Evolutionary conservation across 371 early-diverging fungal species (phyloP), one percentile per base, ranked within the genome.

Genomic region (Mucor mucedo): DNA sequence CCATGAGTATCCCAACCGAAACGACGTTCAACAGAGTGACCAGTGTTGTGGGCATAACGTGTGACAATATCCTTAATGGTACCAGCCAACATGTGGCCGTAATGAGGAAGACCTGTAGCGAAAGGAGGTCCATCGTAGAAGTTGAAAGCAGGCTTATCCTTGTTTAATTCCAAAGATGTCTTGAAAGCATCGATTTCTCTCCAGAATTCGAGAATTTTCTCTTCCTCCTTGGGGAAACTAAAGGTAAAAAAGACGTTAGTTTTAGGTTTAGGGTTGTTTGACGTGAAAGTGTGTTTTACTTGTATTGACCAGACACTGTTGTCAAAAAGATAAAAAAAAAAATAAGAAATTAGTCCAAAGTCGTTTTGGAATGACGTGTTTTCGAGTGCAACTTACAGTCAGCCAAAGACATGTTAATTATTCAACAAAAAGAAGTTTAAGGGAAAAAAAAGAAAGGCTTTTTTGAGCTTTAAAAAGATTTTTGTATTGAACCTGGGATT

Each of bases 1-100:
- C 99, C 99, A 69, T 99, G 99, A 71, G 96, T 96, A 82, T 99
- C 99, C 99, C 99, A 99, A 62, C 99, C 99, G 73, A 99, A 99
- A 60, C 99, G 89, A 69, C 99, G 91, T 79, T 98, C 98, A 35
- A 99, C 99, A 71, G 95, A 87, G 79, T 96, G 97, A 55, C 99
- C 99, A 44, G 98, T 99, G 78, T 91, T 91, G 72, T 94, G 91
- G 47, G 98, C 99, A 85, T 93, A 99, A 60, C 99, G 90, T 10
- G 99, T 99, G 57, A 99, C 96, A 52, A 97, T 94, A 84, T 99
- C 99, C 90, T 99, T 99, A 84, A 99, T 98, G 65, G 99, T 99
- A 70, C 99, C 99, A 44, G 98, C 96, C 27, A 99, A 89, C 86
- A 99, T 89, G 73, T 99, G 99, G 54, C 99, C 99, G 78, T 99